Percentiles rank a stretch among this genome's conserved stretches.
Evolutionary conservation across 2,329 filamentous ascomycete species (phyloP).

Genomic region (Apiospora sp.): DNA sequence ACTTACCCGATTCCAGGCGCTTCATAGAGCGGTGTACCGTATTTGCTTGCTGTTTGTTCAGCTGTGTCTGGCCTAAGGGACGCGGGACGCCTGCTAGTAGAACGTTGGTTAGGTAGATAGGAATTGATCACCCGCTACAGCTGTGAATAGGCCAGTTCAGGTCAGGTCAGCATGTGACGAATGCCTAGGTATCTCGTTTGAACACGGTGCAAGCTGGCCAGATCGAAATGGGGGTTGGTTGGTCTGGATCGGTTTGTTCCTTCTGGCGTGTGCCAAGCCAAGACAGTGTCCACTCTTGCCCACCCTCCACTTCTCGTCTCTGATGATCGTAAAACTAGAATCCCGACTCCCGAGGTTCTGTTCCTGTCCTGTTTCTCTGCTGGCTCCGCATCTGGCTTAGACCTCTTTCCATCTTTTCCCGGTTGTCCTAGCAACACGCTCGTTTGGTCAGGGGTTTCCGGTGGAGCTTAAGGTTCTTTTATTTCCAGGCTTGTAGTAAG

Average conservation of each 20-base stretch:
- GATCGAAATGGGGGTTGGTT: neutral
- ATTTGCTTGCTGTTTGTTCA: neutral
- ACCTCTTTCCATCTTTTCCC: neutral
- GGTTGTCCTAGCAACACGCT: conserved; percentile 24
- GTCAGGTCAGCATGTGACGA: neutral
- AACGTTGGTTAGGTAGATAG: neutral
- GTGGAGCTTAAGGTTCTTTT: conserved; percentile 17
- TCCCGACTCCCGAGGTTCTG: conserved; percentile 11
- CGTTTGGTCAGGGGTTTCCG: conserved; percentile 1
- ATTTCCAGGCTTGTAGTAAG: neutral
- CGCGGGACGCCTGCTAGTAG: too few species aligned
- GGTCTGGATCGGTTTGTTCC: neutral
- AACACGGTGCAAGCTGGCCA: neutral
- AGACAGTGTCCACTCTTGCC: neutral
- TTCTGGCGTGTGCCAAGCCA: neutral
- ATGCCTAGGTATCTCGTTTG: neutral
- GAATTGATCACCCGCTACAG: neutral
- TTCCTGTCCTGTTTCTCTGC: conserved; percentile 6
- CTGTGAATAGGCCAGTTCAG: neutral
- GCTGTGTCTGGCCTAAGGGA: neutral
- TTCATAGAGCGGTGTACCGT: neutral
- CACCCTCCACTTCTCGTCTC: neutral
- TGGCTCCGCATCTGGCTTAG: conserved; percentile 21
- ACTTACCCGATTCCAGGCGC: neutral
- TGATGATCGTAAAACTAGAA: conserved; percentile 8